These are phyloP conservation scores for Tephrocybe sp. DNA, from an alignment of 768 basidiomycete genomes.

Conservation along the genomic window DNA sequence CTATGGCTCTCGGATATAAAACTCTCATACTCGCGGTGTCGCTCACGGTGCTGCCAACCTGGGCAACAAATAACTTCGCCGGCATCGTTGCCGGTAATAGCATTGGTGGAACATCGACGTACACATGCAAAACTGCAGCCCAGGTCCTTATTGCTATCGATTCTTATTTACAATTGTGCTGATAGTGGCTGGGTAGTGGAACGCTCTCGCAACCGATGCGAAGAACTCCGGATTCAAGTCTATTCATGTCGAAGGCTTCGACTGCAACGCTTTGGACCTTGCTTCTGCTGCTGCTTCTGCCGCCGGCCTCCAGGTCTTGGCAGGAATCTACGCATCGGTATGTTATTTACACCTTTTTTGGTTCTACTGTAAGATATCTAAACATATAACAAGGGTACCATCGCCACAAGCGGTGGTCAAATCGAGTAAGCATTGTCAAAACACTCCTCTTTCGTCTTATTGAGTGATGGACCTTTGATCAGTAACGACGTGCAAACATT, in stretches of 20 bases:
- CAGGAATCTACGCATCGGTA: slow-evolving; percentile 32
- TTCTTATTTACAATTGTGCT: background rate
- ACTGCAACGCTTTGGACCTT: slow-evolving; percentile 32
- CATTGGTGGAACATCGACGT: slow-evolving; percentile 23
- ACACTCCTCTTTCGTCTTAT: background rate
- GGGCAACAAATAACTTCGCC: slow-evolving; percentile 29
- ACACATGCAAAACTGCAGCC: slow-evolving; percentile 32
- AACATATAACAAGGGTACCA: slow-evolving; percentile 23
- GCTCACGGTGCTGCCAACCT: slow-evolving; percentile 11
- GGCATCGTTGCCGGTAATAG: slow-evolving; percentile 31
- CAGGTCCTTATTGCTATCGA: slow-evolving; percentile 21
- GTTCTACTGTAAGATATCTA: background rate
- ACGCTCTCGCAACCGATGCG: slow-evolving; percentile 26
- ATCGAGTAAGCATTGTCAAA: slow-evolving; percentile 25
- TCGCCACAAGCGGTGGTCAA: slow-evolving; percentile 21
- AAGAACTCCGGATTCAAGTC: slow-evolving; percentile 29
- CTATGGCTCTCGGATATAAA: too few species aligned
- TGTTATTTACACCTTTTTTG: background rate
- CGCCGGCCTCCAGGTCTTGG: slow-evolving; percentile 28
- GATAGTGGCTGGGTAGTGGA: slow-evolving; percentile 27
- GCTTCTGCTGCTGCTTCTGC: slow-evolving; percentile 32
- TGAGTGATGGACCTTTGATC: background rate
- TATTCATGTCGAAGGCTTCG: slow-evolving; percentile 33
- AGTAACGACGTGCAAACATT: slow-evolving; percentile 35
- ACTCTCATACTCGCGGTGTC: slow-evolving; percentile 6